Base-by-base conservation (phyloP, 441 rosid species). In the Aquilaria agallochum region DNA sequence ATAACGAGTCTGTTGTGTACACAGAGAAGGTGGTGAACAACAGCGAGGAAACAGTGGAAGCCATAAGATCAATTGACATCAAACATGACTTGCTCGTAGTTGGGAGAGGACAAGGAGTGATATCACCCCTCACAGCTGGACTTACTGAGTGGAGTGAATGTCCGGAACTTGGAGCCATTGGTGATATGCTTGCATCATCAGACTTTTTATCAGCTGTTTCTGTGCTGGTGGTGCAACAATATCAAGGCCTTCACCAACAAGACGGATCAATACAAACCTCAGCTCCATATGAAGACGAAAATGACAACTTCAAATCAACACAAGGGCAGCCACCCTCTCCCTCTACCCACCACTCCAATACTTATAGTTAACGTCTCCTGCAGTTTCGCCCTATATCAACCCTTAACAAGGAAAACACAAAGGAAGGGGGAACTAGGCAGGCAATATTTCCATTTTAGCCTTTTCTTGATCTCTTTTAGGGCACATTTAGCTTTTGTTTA, bases 151-250 rank as follows among this genome's bases (percentile, higher is more conserved):
- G 90, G 97, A 87, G 97, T 7, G 97, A 95, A 55, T 95, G 90
- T 72, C 96, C 96, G 0, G 99, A 95, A 76, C 96, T 90, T 1
- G 99, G 98, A 2, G 86, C 92, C 0, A 85, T 95, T 6, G 98
- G 99, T 4, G 98, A 90, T 67, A 68, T 92, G 68, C 76, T 95
- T 32, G 99, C 92, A 0, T 87, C 90, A 4, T 86, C 99, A 9
- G 95, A 92, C 49, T 88, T 87, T 31, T 80, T 92, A 40, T 74
- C 81, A 10, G 79, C 88, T 0, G 83, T 84, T 11, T 92, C 98
- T 0, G 96, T 92, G 57, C 78, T 95, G 10, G 98, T 95, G 13
- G 78, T 95, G 64, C 95, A 95, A 56, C 99, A 92, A 51, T 84
- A 80, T 58, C 72, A 54, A 11, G 87, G 82, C 1, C 33, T 48